Base-by-base conservation (phyloP, 169 alveolate genomes). In the Toxoplasma gondii region DNA sequence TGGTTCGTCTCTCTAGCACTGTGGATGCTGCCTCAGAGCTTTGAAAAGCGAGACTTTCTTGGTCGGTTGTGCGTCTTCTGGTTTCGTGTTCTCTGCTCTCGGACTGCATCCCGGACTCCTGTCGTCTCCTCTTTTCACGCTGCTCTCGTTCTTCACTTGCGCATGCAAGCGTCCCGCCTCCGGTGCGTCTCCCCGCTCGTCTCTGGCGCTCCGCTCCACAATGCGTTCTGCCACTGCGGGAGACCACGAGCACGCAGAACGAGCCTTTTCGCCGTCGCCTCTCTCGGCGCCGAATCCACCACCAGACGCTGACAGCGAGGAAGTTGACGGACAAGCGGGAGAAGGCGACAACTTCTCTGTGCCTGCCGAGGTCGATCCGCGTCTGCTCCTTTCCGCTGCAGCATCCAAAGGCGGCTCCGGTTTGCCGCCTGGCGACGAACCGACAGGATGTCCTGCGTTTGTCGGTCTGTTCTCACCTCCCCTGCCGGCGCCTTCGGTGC, bases 1-100 rank as follows among this genome's bases (percentile, higher is more conserved):
- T 7, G 58, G 22, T 49, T 4, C 58, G 12, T 49, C 58, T 49
- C 22, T 49, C 58, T 49, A 49, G 12, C 12, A 7, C 12, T 49
- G 58, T 49, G 58, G 4, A 29, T 41, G 12, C 67, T 82, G 90
- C 4, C 90, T 12, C 67, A 82, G 1, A 5, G 54, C 67, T 36
- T 82, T 82, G 90, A 82, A 82, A 67, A 82, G 58, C n/a, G 90
- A 82, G 67, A 43, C 67, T 24, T 41, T 82, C 64, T 82, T 82
- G 31, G 41, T 7, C 41, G 53, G 69, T 12, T 41, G 34, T 39
- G 90, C 64, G 36, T 10, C 67, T 12, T 31, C 67, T 44, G 58
- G 69, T 2, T 82, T 22, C 5, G 9, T 22, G 54, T 82, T 4
- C 90, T 41, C 90, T 31, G 38, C 90, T 39, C 53, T 36, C 53